These are phyloP conservation scores for Theileria annulata DNA, from an alignment of 169 alveolate species.

Conservation along the genomic window DNA sequence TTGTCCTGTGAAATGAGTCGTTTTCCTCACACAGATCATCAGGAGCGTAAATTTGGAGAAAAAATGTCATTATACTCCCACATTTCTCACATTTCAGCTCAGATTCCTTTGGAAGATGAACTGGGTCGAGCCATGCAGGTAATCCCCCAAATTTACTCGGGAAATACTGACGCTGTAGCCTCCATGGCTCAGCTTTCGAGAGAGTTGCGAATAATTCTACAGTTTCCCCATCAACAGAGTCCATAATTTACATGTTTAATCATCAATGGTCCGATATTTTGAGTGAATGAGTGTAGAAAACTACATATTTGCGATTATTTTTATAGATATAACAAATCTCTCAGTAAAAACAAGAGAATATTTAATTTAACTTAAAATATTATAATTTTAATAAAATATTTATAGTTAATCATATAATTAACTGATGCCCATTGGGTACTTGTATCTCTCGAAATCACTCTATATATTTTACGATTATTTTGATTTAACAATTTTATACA, in stretches of 20 bases:
- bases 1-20: conserved; percentile 71
- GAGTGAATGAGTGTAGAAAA: neutral
- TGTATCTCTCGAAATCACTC: conserved; percentile 4
- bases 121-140: conserved; percentile 80
- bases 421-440: conserved; percentile 5
- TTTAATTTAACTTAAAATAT: neutral
- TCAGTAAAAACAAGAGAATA: neutral
- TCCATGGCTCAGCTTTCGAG: conserved; percentile 50
- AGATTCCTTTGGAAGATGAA: conserved; percentile 59
- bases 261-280: neutral
- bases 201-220: conserved; percentile 58
- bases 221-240: neutral
- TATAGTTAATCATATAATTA: neutral
- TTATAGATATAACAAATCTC: neutral
- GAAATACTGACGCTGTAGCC: conserved; percentile 67
- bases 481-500: neutral
- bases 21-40: conserved; percentile 56
- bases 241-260: conserved; percentile 20
- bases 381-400: neutral
- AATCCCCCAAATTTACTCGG: conserved; percentile 78
- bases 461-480: conserved; percentile 7
- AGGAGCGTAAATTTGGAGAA: conserved; percentile 77
- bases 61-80: conserved; percentile 66
- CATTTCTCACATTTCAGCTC: conserved; percentile 65
- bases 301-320: neutral